Conservation (phyloP, 2,329 filamentous ascomycete species). For the Parafenestella ontariensis region DNA sequence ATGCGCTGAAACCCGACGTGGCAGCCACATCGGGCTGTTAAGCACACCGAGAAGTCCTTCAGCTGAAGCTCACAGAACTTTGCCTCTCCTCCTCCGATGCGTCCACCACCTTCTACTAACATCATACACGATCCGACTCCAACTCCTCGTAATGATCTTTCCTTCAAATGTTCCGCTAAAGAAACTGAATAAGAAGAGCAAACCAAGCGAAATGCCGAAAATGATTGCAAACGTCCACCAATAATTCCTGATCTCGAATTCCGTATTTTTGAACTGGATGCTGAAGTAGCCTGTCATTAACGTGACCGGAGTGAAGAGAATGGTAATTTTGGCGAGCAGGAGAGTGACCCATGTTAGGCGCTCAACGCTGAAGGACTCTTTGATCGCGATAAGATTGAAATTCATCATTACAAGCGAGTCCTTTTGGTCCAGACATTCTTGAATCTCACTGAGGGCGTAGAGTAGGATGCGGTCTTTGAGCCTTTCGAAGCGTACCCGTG, state of each 20-base stretch:
- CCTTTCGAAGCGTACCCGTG: conserved; percentile 65
- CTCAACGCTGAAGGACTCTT: conserved; percentile 75
- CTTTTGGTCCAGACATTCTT: conserved; percentile 72
- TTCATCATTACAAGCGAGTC: conserved; percentile 74
- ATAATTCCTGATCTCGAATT: conserved; percentile 69
- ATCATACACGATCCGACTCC: conserved; percentile 41
- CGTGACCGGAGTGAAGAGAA: conserved; percentile 77
- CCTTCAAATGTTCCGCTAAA: conserved; percentile 66
- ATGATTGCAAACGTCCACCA: conserved; percentile 73
- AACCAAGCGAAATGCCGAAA: conserved; percentile 64
- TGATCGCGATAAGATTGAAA: conserved; percentile 79
- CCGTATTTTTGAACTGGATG: conserved; percentile 66
- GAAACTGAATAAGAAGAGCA: conserved; percentile 64
- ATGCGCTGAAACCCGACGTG: neutral
- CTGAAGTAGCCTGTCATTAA: conserved; percentile 79
- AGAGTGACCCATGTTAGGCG: conserved; percentile 75
- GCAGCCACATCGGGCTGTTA: neutral
- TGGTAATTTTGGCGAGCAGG: conserved; percentile 75
- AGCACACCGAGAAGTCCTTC: neutral
- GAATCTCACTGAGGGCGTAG: conserved; percentile 67
- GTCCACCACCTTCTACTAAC: conserved; percentile 32
- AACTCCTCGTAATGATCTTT: conserved; percentile 58
- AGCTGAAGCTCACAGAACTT: conserved; percentile 13
- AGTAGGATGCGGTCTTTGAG: conserved; percentile 66
- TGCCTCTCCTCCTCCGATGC: conserved; percentile 29